These are phyloP conservation scores for Mentha longifolia DNA, from an alignment of 257 asterid genomes.

Conservation along the genomic window DNA sequence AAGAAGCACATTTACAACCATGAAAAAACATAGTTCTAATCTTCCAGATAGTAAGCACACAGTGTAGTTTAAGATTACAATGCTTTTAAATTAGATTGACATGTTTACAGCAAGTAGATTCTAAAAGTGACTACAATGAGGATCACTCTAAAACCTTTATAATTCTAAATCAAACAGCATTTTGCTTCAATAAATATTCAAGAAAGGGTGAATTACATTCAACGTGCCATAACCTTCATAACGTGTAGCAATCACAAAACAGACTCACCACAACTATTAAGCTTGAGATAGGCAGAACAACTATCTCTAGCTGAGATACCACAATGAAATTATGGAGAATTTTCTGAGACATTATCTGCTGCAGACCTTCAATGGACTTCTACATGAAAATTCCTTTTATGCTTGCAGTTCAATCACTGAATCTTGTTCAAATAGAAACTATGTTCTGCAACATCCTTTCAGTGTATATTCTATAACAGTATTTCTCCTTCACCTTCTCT, in stretches of 20 bases:
- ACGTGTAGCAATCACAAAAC: neutral
- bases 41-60: neutral
- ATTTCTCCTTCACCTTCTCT: neutral
- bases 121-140: neutral
- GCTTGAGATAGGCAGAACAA: neutral
- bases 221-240: neutral
- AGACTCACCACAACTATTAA: neutral
- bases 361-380: neutral
- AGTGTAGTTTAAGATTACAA: neutral
- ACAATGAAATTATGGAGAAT: neutral
- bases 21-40: neutral
- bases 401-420: neutral
- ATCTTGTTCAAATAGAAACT: constrained; percentile 16
- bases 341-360: neutral
- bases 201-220: neutral
- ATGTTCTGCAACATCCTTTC: neutral
- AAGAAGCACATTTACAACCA: neutral
- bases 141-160: neutral
- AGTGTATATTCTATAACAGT: constrained; percentile 2
- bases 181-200: constrained; percentile 7
- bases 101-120: neutral
- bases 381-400: neutral
- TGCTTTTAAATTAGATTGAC: neutral
- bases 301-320: constrained; percentile 1
- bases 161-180: neutral